Percentiles rank a stretch among this genome's conserved stretches.
phyloP scores from a whole-genome alignment of 176 grass and related monocot species.

The Cymbopogon citratus region DNA sequence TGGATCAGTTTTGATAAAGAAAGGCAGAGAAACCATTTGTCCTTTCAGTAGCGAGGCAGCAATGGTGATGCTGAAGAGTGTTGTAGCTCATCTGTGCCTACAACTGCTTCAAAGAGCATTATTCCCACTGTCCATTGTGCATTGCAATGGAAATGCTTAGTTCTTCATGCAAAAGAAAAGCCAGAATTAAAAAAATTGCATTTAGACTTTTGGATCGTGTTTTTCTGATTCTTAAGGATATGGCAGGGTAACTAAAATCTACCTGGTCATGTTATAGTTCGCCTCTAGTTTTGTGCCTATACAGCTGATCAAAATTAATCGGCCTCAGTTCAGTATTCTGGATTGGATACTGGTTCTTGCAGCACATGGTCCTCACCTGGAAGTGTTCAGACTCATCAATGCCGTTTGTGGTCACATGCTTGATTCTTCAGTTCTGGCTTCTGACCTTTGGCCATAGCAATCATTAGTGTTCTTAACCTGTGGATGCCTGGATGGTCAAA shows the following conservation, averaged over 20 bases:
- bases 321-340: conserved; percentile 19
- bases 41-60: conserved; percentile 18
- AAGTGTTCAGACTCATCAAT: conserved; percentile 7
- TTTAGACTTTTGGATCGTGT: conserved; percentile 13
- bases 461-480: conserved; percentile 1
- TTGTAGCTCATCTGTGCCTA: conserved; percentile 4
- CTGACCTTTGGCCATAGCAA: conserved; percentile 21
- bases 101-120: conserved; percentile 23
- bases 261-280: conserved; percentile 22
- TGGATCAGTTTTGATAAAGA: conserved; percentile 20
- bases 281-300: neutral
- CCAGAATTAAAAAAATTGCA: neutral
- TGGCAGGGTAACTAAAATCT: conserved; percentile 18
- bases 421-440: conserved; percentile 22
- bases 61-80: conserved; percentile 15
- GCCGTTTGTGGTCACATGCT: neutral
- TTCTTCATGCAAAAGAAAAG: conserved; percentile 1
- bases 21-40: conserved; percentile 22
- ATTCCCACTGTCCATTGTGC: neutral
- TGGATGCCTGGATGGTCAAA: conserved; percentile 27
- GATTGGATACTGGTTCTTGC: conserved; percentile 21
- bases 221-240: conserved; percentile 16
- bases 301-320: neutral
- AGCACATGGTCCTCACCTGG: neutral
- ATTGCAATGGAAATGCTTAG: conserved; percentile 23